Percentiles rank a stretch among this genome's conserved stretches.
These are phyloP conservation scores for Candida maltosa DNA, from an alignment of 805 yeast genomes.

Conservation along the genomic window DNA sequence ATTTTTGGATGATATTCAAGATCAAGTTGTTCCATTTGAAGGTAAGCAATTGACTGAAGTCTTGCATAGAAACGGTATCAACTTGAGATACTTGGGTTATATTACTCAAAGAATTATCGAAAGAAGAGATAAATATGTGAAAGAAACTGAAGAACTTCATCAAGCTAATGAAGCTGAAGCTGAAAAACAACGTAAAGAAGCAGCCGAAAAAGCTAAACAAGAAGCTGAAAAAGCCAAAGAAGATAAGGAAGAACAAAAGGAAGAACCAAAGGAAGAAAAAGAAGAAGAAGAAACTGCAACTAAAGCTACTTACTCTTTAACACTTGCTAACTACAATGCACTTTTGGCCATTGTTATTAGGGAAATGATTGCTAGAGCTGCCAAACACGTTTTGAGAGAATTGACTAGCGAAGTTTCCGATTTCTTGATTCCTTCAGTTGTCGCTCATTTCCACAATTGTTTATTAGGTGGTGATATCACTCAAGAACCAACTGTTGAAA, in stretches of 20 bases:
- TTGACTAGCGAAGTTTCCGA: slow-evolving; percentile 46
- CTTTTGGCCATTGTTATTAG: slow-evolving; percentile 46
- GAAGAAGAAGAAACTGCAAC: slow-evolving; percentile 24
- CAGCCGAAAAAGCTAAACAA: slow-evolving; percentile 14
- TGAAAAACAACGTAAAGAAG: slow-evolving; percentile 16
- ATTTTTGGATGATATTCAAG: slow-evolving; percentile 53
- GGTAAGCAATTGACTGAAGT: slow-evolving; percentile 68
- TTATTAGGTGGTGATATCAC: slow-evolving; percentile 55
- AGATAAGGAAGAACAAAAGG: slow-evolving; percentile 22
- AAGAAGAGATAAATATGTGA: slow-evolving; percentile 15
- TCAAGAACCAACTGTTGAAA: slow-evolving; percentile 31
- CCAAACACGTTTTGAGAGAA: slow-evolving; percentile 68
- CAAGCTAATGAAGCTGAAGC: slow-evolving; percentile 22
- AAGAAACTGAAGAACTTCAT: slow-evolving; percentile 16
- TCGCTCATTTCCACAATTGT: slow-evolving; percentile 70
- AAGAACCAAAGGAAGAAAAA: slow-evolving; percentile 22
- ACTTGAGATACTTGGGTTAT: slow-evolving; percentile 80
- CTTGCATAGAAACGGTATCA: slow-evolving; percentile 82
- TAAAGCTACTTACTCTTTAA: slow-evolving; percentile 40
- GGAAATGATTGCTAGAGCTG: slow-evolving; percentile 79
- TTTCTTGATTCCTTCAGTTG: slow-evolving; percentile 53
- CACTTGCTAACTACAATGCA: slow-evolving; percentile 41
- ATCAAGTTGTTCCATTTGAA: slow-evolving; percentile 69
- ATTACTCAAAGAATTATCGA: slow-evolving; percentile 40
- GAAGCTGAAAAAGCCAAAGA: slow-evolving; percentile 21